Evolutionary conservation across 2,329 filamentous ascomycete species (phyloP).

Genomic region (Escovopsis sp.): DNA sequence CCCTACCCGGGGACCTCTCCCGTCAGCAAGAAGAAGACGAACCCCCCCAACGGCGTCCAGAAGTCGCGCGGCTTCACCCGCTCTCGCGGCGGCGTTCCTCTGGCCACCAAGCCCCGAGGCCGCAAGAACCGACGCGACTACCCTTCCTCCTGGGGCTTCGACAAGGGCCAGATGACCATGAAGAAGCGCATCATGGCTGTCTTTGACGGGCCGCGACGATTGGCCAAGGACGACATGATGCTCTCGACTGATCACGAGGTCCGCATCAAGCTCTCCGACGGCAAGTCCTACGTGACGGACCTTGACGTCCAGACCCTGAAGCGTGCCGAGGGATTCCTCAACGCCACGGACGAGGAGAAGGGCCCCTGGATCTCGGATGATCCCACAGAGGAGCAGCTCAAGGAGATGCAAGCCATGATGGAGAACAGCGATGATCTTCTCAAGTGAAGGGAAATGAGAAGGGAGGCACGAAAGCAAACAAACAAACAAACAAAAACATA

Average conservation of each 20-base stretch:
- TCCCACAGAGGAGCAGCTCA: conserved; percentile 44
- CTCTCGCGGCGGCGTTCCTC: conserved; percentile 57
- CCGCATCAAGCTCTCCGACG: conserved; percentile 63
- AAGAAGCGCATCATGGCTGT: conserved; percentile 93
- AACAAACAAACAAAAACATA: background rate
- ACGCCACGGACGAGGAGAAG: conserved; percentile 72
- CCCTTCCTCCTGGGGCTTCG: conserved; percentile 84
- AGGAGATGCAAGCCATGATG: conserved; percentile 42
- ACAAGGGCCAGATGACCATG: conserved; percentile 89
- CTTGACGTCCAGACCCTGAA: conserved; percentile 82
- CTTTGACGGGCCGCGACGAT: conserved; percentile 72
- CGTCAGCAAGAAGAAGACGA: conserved; percentile 37
- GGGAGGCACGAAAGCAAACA: background rate
- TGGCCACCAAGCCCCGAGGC: conserved; percentile 44
- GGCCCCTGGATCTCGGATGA: conserved; percentile 71
- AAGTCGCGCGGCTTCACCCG: conserved; percentile 63
- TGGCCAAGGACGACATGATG: conserved; percentile 99
- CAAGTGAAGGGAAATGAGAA: background rate
- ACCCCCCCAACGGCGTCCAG: conserved; percentile 41
- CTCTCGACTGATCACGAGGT: conserved; percentile 90
- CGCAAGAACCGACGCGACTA: conserved; percentile 91
- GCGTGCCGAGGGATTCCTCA: conserved; percentile 71
- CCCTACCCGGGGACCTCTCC: conserved; percentile 30
- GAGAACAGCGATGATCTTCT: conserved; percentile 10
- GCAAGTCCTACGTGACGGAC: conserved; percentile 76